Conservation (phyloP, 306 rosid species). For the Prinsepia uniflora region DNA sequence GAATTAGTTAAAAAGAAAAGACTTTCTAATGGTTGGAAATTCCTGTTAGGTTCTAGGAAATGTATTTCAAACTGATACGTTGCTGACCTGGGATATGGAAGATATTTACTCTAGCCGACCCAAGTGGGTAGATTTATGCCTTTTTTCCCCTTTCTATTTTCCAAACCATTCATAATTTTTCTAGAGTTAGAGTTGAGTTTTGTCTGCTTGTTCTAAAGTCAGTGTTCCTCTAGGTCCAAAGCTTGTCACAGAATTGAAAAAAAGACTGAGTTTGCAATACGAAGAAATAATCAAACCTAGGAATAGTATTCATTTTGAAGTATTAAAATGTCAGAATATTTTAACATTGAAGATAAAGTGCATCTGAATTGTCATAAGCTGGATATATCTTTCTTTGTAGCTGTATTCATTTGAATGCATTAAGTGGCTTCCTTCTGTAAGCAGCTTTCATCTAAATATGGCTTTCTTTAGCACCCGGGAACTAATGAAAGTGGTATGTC, state of each 20-base stretch:
- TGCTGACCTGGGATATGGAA: neutral
- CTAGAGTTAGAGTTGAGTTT: conserved; percentile 6
- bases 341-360: neutral
- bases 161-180: neutral
- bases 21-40: conserved; percentile 9
- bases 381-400: neutral
- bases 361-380: neutral
- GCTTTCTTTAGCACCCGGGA: conserved; percentile 23
- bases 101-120: conserved; percentile 6
- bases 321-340: neutral
- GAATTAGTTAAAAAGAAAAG: conserved; percentile 2
- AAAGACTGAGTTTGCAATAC: neutral
- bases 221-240: neutral
- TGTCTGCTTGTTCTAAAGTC: conserved; percentile 5
- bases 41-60: conserved; percentile 18
- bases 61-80: conserved; percentile 12
- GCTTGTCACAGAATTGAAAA: neutral
- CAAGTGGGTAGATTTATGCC: neutral
- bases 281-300: neutral
- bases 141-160: neutral
- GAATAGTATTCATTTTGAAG: neutral
- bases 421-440: neutral
- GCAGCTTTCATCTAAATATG: neutral
- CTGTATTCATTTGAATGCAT: neutral
- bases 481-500: conserved; percentile 28